These are phyloP conservation scores for Pseudocercospora cruenta DNA, from an alignment of 2,329 filamentous ascomycete species.

Conservation along the genomic window DNA sequence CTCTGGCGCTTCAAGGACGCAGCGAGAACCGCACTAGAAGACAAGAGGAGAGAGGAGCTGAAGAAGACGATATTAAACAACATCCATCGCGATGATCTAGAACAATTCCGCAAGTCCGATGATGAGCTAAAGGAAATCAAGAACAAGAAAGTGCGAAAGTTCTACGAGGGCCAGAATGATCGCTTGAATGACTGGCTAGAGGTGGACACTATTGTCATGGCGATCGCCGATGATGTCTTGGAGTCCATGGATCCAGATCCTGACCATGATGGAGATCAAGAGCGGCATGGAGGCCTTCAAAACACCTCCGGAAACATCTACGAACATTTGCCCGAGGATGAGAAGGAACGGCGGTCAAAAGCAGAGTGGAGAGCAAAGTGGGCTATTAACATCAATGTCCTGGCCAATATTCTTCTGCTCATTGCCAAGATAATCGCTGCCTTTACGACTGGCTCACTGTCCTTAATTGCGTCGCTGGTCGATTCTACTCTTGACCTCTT, in stretches of 20 bases:
- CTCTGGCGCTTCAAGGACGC: conserved; percentile 53
- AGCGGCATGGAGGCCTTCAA: conserved; percentile 57
- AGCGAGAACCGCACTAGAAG: conserved; percentile 50
- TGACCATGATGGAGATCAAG: conserved; percentile 60
- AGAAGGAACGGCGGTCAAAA: conserved; percentile 53
- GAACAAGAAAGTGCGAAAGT: conserved; percentile 56
- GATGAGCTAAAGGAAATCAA: conserved; percentile 59
- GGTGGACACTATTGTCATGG: conserved; percentile 60
- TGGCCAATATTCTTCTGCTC: conserved; percentile 63
- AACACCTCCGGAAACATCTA: conserved; percentile 55
- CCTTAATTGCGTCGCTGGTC: conserved; percentile 63
- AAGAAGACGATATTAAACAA: conserved; percentile 54
- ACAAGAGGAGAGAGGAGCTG: conserved; percentile 50
- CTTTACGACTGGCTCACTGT: conserved; percentile 61
- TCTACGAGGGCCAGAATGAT: conserved; percentile 60
- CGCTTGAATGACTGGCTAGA: conserved; percentile 62
- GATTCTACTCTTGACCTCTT: conserved; percentile 65
- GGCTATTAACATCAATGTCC: conserved; percentile 64
- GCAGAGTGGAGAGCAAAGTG: conserved; percentile 55
- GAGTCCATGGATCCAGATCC: conserved; percentile 63
- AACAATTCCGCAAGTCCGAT: conserved; percentile 55
- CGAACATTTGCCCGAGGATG: conserved; percentile 59
- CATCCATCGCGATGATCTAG: conserved; percentile 52
- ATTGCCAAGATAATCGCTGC: conserved; percentile 60
- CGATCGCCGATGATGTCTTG: conserved; percentile 62